Conservation (phyloP, 2,329 filamentous ascomycete species). For the Colletotrichum sp. region DNA sequence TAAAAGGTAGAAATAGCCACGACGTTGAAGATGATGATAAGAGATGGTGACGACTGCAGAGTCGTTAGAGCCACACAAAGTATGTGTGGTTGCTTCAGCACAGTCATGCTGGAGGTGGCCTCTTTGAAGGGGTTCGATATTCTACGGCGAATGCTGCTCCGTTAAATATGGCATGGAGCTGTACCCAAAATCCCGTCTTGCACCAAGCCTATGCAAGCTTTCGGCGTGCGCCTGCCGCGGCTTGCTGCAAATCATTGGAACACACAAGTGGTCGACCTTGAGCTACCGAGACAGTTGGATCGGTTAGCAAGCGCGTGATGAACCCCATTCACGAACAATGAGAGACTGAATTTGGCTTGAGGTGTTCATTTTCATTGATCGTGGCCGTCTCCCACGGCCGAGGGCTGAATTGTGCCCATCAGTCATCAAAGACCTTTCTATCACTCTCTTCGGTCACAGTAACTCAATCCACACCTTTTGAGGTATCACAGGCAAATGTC, state of each 20-base stretch:
- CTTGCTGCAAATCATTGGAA: not conserved
- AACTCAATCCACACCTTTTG: slow-evolving; percentile 4
- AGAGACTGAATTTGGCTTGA: slow-evolving; percentile 1
- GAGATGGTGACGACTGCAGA: not conserved
- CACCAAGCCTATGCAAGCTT: not conserved
- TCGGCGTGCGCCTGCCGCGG: not conserved
- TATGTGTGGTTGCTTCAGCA: not conserved
- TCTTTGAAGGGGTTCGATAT: not conserved
- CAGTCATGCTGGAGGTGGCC: not conserved
- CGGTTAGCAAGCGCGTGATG: not conserved
- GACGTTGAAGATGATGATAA: not conserved
- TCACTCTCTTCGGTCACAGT: slow-evolving; percentile 16
- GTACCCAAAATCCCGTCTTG: not conserved
- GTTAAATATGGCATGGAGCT: not conserved
- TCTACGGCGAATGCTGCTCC: not conserved
- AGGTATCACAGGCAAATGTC: slow-evolving; percentile 20
- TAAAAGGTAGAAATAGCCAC: not conserved
- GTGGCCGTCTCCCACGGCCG: slow-evolving; percentile 18
- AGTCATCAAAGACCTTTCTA: slow-evolving; percentile 14
- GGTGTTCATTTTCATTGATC: slow-evolving; percentile 20
- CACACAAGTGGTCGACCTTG: not conserved
- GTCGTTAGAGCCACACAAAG: not conserved
- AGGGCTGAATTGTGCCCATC: slow-evolving; percentile 17
- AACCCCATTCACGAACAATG: not conserved
- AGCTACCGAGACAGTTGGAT: not conserved